Evolutionary conservation across 768 basidiomycete genomes (phyloP).

Genomic region (Leccinum longicurvipes): DNA sequence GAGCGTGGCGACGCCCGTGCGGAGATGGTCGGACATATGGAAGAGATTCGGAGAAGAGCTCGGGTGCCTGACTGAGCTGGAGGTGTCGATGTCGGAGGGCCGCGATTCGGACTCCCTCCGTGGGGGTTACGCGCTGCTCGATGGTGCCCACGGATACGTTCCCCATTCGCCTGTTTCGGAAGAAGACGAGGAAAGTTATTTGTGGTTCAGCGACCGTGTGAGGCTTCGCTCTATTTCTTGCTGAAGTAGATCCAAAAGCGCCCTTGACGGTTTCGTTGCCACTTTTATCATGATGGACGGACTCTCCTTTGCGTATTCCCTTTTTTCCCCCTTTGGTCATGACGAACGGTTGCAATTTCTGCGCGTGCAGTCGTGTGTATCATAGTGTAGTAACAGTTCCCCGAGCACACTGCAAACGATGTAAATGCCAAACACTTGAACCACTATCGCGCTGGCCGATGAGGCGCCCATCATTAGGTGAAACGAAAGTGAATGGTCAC

Average conservation of each 20-base stretch:
- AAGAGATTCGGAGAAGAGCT: conserved; percentile 22
- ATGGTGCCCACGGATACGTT: conserved; percentile 22
- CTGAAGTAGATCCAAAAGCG: neutral
- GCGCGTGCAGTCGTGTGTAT: neutral
- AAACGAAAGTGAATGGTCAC: neutral
- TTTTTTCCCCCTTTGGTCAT: neutral
- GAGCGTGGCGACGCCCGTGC: conserved; percentile 9
- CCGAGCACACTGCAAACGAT: neutral
- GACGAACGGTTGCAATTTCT: neutral
- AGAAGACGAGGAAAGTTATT: conserved; percentile 13
- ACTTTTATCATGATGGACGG: neutral
- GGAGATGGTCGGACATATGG: conserved; percentile 30
- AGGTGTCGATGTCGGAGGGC: conserved; percentile 4
- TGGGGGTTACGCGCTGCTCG: conserved; percentile 25
- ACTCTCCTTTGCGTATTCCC: neutral
- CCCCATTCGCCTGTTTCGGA: conserved; percentile 8
- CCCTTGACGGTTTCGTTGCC: neutral
- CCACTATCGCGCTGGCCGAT: neutral
- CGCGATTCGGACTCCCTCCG: neutral
- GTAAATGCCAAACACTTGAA: neutral
- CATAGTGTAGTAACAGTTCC: neutral
- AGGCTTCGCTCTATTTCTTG: conserved; percentile 4
- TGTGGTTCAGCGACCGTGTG: conserved; percentile 12
- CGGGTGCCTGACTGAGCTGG: conserved; percentile 20
- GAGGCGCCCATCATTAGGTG: neutral